phyloP scores from a whole-genome alignment of 2,329 filamentous ascomycete genomes.

The Cordyceps cicadae region DNA sequence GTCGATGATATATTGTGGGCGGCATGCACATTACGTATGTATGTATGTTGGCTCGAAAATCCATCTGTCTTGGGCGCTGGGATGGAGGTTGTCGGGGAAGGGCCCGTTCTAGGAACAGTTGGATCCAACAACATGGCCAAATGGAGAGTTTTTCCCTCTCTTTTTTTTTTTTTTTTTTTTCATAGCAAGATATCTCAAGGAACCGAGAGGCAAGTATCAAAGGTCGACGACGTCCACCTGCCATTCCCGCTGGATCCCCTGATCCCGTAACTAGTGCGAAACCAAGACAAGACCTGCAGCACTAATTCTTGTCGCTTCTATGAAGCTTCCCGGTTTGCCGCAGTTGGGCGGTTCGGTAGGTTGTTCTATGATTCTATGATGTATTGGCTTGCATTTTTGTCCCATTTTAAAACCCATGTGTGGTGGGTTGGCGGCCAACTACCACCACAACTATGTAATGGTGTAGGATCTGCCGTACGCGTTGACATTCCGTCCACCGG shows the following conservation, averaged over 20 bases:
- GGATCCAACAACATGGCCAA: too few species aligned
- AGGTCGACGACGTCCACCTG: too few species aligned
- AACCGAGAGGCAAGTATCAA: too few species aligned
- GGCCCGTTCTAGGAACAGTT: neutral
- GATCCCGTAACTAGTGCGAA: too few species aligned
- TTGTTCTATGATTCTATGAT: constrained; percentile 5
- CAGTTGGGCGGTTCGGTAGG: neutral
- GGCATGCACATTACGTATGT: neutral
- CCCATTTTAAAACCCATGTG: neutral
- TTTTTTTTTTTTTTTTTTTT: too few species aligned
- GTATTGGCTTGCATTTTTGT: neutral
- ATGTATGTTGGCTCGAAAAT: too few species aligned
- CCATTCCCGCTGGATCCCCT: too few species aligned
- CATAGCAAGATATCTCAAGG: too few species aligned
- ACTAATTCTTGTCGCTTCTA: neutral
- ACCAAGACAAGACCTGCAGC: too few species aligned
- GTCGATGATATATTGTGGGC: neutral
- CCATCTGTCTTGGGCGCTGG: neutral
- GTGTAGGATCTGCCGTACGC: neutral
- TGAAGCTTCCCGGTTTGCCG: neutral
- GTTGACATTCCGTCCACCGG: neutral
- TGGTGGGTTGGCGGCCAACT: neutral
- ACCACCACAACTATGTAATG: too few species aligned
- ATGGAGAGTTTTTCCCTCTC: too few species aligned
- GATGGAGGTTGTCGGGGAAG: neutral